A percentile compares a stretch with the other conserved stretches of the same genome.
Evolutionary conservation across 768 basidiomycete genomes (phyloP).

Genomic region (Hypholoma fasciculare): DNA sequence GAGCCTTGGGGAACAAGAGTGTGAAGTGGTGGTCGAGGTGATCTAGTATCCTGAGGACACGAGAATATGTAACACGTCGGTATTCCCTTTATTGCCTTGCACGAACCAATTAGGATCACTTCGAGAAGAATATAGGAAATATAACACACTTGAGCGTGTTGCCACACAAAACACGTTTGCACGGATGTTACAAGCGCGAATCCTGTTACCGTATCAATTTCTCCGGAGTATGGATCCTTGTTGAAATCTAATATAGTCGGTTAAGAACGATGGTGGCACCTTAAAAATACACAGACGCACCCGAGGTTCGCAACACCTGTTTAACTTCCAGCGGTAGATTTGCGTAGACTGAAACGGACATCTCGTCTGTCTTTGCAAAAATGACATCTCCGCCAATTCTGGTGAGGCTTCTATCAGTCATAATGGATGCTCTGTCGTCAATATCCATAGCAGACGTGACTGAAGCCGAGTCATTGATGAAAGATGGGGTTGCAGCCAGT

Average conservation of each 20-base stretch:
- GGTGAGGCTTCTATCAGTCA: constrained; percentile 35
- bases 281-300: constrained; percentile 33
- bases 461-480: constrained; percentile 39
- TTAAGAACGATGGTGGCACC: not conserved
- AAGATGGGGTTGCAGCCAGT: constrained; percentile 40
- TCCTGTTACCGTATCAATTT: constrained; percentile 69
- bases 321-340: constrained; percentile 73
- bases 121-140: not conserved
- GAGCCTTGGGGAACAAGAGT: constrained; percentile 67
- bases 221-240: constrained; percentile 65
- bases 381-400: constrained; percentile 41
- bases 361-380: constrained; percentile 75
- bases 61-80: constrained; percentile 85
- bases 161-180: constrained; percentile 83
- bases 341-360: constrained; percentile 67
- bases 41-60: constrained; percentile 52
- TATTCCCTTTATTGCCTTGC: constrained; percentile 61
- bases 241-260: constrained; percentile 54
- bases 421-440: constrained; percentile 48
- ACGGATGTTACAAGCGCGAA: constrained; percentile 73
- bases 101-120: not conserved
- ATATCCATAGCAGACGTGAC: constrained; percentile 65
- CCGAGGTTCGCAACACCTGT: constrained; percentile 67
- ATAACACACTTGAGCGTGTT: constrained; percentile 62
- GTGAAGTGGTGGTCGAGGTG: constrained; percentile 47